Base-by-base conservation (phyloP, 2,329 filamentous ascomycete species). In the Epichloe uncinata region DNA sequence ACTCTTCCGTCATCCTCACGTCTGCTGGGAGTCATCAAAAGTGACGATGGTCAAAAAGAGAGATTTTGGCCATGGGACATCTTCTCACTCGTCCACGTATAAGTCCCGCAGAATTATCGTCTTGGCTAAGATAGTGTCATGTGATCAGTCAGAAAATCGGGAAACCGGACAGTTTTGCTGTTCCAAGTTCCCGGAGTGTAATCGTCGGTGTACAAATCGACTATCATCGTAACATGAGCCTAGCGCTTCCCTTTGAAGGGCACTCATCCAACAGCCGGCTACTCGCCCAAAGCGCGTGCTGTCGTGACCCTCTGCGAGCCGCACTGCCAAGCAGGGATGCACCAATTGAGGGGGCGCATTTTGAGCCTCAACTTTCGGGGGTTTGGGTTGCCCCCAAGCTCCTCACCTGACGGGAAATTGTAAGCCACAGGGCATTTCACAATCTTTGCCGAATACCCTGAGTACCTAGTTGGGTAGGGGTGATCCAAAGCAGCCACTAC, bases 291-390 rank as follows among this genome's bases (percentile, higher is more conserved):
- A 11, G n/a, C 16, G 40, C 40, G 16, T 26, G 16, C 20, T 44
- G 42, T 20, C 13, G 20, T 34, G 22, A 44, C 15, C 13, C 26
- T 9, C 26, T 6, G 42, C 20, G 7, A 44, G 42, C 15, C 15
- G 42, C 20, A 9, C 45, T 30, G 6, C 34, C 34, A 37, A 15
- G 22, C 37, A 47, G 45, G 38, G 37, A 34, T 30, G 30, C 34
- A n/a, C 30, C 9, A 42, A 42, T 30, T 30, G 30, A 30, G 30
- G 38, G 38, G 36, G n/a, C 20, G n/a, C 15, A 18, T 8, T 13
- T 52, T 48, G 47, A 52, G 50, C 52, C 50, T 45, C 50, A 53
- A 18, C 13, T 45, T 36, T 52, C 42, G 22, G 47, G 52, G 52
- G 42, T 7, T 33, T 33, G 35, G 5, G 40, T 26, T 26, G 45